Conservation (phyloP, 192 early-diverging fungal genomes). For the Rhizoclosmatium globosum region DNA sequence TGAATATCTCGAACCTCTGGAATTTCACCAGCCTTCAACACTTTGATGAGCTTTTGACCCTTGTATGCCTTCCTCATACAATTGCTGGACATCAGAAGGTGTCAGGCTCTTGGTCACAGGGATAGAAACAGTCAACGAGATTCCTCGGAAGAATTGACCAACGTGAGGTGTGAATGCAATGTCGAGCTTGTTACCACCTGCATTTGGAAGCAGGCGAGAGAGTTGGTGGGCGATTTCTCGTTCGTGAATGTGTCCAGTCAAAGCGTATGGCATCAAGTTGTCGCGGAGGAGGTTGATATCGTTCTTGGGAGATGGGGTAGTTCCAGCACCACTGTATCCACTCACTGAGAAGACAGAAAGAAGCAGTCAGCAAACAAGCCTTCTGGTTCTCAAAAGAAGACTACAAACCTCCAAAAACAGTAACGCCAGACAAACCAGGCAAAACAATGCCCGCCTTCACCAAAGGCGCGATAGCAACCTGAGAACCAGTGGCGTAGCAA, state of each 20-base stretch:
- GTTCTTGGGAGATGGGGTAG: slow-evolving; percentile 96
- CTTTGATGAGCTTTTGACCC: slow-evolving; percentile 83
- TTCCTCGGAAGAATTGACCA: slow-evolving; percentile 93
- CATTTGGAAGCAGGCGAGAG: not conserved
- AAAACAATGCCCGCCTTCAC: slow-evolving; percentile 54
- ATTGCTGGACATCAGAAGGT: slow-evolving; percentile 72
- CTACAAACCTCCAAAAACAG: slow-evolving; percentile 32
- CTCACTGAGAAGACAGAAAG: slow-evolving; percentile 91
- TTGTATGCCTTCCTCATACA: slow-evolving; percentile 80
- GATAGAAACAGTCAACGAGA: slow-evolving; percentile 86
- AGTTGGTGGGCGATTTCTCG: slow-evolving; percentile 84
- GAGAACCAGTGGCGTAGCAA: slow-evolving; percentile 98
- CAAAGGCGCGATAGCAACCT: slow-evolving; percentile 88
- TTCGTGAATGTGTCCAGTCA: slow-evolving; percentile 97
- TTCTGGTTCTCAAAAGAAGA: not conserved
- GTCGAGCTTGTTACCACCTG: not conserved
- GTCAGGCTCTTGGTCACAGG: slow-evolving; percentile 82
- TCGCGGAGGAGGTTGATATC: slow-evolving; percentile 83
- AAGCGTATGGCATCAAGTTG: slow-evolving; percentile 91
- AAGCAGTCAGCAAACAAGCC: not conserved
- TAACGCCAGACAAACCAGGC: slow-evolving; percentile 54
- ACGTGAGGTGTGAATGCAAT: slow-evolving; percentile 93
- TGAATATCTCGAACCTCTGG: slow-evolving; percentile 91
- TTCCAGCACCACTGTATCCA: slow-evolving; percentile 99
- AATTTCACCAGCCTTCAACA: slow-evolving; percentile 69